Percentiles rank a stretch among this genome's conserved stretches.
phyloP scores from a whole-genome alignment of 192 early-diverging fungal species.

The Backusella sp. region DNA sequence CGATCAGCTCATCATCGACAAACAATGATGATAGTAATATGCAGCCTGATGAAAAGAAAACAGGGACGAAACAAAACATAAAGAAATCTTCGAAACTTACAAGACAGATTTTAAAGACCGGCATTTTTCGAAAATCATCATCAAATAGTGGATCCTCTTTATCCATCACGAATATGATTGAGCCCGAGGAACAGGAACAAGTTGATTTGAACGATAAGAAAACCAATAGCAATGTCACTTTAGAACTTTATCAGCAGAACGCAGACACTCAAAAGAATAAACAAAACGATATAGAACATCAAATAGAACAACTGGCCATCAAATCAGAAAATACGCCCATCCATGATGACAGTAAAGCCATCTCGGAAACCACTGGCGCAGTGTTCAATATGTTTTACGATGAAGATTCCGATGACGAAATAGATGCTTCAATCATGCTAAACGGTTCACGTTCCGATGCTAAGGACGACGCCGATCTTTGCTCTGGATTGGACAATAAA shows the following conservation, averaged over 20 bases:
- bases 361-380: background rate
- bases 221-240: background rate
- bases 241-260: background rate
- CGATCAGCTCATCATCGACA: background rate
- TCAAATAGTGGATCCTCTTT: background rate
- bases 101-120: background rate
- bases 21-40: background rate
- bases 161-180: background rate
- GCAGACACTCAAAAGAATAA: background rate
- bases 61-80: background rate
- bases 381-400: constrained; percentile 7
- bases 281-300: background rate
- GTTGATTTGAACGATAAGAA: background rate
- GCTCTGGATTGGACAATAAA: background rate
- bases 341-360: background rate
- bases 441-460: background rate
- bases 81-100: background rate
- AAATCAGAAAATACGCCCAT: background rate
- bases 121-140: background rate
- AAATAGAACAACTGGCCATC: background rate
- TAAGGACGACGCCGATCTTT: background rate
- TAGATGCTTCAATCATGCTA: background rate
- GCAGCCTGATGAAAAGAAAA: background rate
- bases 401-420: constrained; percentile 6
- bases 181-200: background rate